These are phyloP conservation scores for Pleurostoma richardsiae DNA, from an alignment of 2,329 filamentous ascomycete genomes.

Conservation along the genomic window DNA sequence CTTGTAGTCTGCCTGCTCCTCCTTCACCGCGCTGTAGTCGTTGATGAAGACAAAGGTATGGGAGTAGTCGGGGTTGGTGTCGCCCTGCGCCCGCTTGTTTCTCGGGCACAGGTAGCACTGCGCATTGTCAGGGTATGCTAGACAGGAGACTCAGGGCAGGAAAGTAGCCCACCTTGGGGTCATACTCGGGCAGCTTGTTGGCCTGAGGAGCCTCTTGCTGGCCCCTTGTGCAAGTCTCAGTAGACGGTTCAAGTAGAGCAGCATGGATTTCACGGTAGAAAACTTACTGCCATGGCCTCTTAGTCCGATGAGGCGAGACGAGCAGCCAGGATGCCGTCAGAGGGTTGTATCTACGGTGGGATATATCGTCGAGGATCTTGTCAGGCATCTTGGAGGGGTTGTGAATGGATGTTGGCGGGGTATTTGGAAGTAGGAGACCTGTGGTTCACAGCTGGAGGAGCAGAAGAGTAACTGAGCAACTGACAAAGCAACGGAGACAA, in stretches of 20 bases:
- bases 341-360: conserved; percentile 90
- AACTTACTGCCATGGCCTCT: conserved; percentile 93
- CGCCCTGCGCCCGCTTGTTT: conserved; percentile 83
- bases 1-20: conserved; percentile 77
- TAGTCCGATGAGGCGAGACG: conserved; percentile 92
- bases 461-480: too few species aligned
- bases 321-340: conserved; percentile 87
- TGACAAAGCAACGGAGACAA: too few species aligned
- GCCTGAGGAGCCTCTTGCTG: conserved; percentile 70
- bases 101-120: conserved; percentile 93
- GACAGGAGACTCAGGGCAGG: not conserved
- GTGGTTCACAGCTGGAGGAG: too few species aligned
- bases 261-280: not conserved
- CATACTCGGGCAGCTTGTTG: conserved; percentile 71
- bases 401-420: not conserved
- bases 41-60: conserved; percentile 94
- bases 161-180: conserved; percentile 53
- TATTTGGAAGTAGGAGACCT: not conserved
- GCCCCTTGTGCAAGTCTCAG: conserved; percentile 45
- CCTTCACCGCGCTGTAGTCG: conserved; percentile 95
- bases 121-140: conserved; percentile 6
- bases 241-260: not conserved
- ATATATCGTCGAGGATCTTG: conserved; percentile 87
- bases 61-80: conserved; percentile 79
- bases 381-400: conserved; percentile 55